Evolutionary conservation across 192 early-diverging fungal species (phyloP), one percentile per base, ranked within the genome.

Genomic region (Backusella psychrophila): DNA sequence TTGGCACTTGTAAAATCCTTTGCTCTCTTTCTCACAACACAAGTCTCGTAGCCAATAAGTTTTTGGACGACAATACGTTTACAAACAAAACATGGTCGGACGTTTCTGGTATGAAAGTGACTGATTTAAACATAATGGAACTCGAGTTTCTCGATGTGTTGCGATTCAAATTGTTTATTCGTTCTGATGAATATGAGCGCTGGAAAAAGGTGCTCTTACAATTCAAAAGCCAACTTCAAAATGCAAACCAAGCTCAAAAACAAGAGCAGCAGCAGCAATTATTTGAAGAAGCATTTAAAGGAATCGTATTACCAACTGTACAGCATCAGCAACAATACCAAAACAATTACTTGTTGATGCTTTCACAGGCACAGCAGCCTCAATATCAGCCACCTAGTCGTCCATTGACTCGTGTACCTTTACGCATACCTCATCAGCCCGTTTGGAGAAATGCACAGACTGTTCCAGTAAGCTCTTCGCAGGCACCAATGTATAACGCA

Each of bases 1-100:
- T 21, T n/a, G 70, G 8, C 35, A 3, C 4, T 65, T 66, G 42
- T 17, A 44, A 33, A 44, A 52, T 73, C 0, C 12, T 4, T 6
- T 23, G 14, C n/a, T 26, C 8, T 38, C 38, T 17, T 66, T 11
- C 38, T 38, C 29, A 19, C 35, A 38, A 68, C 66, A 29, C 8
- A 68, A 59, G 29, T 70, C 49, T 71, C 36, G 23, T 68, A 83
- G 90, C 92, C 39, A 95, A 93, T 88, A 96, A 96, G 73, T 90
- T 89, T 56, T 84, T 93, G n/a, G 90, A 94, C 59, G 95, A 97
- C 82, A 94, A 96, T 84, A 96, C 94, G 19, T 97, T 93, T 75
- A 92, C 94, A 23, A 95, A 94, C 80, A 88, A 91, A 81, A 95
- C 95, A 1, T 97, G 95, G 95, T 88, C 92, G 15, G 91, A 94